Evolutionary conservation across 331 rosid genomes (phyloP).

Genomic region (Arachis monticola): DNA sequence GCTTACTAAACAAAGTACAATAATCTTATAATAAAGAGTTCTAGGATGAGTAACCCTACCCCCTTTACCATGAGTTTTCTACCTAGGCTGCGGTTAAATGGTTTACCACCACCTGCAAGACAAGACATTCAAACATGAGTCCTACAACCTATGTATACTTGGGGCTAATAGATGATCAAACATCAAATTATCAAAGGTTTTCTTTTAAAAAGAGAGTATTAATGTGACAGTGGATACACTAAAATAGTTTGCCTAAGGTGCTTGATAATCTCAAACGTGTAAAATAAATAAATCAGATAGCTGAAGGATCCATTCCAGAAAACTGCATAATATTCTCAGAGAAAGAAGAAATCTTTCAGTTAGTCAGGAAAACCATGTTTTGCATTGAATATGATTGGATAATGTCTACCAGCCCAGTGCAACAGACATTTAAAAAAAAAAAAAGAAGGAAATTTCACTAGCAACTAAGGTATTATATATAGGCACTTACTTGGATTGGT

Average conservation of each 20-base stretch:
- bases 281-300: neutral
- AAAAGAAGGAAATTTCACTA: too few species aligned
- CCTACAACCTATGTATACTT: neutral
- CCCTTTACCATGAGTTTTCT: conserved; percentile 26
- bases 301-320: conserved; percentile 8
- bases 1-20: neutral
- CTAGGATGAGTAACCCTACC: conserved; percentile 37
- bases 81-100: conserved; percentile 13
- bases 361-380: neutral
- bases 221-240: too few species aligned
- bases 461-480: neutral
- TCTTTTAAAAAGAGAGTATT: neutral
- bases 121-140: conserved; percentile 15
- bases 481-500: conserved; percentile 6
- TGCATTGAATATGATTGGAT: neutral
- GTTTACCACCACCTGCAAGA: conserved; percentile 27
- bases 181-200: neutral
- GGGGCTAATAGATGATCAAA: neutral
- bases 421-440: neutral
- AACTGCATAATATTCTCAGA: neutral
- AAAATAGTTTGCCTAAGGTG: neutral
- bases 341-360: neutral
- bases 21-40: conserved; percentile 14
- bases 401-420: neutral
- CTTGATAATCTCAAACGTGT: neutral